Evolutionary conservation across 2,329 filamentous ascomycete species (phyloP), one percentile per base, ranked within the genome.

Genomic region (Gremmenia infestans): DNA sequence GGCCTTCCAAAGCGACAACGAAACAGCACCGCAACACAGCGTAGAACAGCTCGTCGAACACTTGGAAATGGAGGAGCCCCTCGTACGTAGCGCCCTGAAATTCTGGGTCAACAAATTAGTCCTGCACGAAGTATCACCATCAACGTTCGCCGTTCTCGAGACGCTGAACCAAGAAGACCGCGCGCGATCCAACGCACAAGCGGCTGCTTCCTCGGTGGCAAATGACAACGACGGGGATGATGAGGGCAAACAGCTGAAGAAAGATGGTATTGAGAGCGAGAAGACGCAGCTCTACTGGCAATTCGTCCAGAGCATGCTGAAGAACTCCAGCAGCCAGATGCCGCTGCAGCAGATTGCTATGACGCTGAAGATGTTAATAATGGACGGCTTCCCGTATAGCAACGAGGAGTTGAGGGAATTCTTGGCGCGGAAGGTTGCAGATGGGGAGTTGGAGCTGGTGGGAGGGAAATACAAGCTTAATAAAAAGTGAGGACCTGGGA

Each of bases 251-350:
- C 12, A 65, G 62, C 8, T 61, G 67, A 72, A 69, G 5, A 75
- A 78, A 55, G 76, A 81, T 42, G 81, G 81, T 14, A 76, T 88
- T 35, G 80, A 87, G 22, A 79, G 83, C 61, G 87, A 89, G 69
- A 82, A 85, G 67, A 77, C 79, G 63, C 80, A 74, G 45, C 81
- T 96, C 40, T 96, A 97, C 72, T 91, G 89, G 83, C 88, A 92
- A 67, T 97, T 96, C 70, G 91, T 99, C 56, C 78, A 91, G 55
- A 91, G 90, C 51, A 97, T 99, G 94, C 76, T 99, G 72, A 97
- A 91, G 59, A 97, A 97, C 71, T 88, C 91, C 65, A 87, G 87
- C 17, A 83, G 81, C 17, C 73, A 87, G 28, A 94, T 97, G 89
- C 86, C 89, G 50, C 75, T 92, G 57, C 79, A 79, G 54, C 83